Evolutionary conservation across 495 filamentous ascomycete species (phyloP), one percentile per base, ranked within the genome.

Genomic region (Talaromyces ruber): DNA sequence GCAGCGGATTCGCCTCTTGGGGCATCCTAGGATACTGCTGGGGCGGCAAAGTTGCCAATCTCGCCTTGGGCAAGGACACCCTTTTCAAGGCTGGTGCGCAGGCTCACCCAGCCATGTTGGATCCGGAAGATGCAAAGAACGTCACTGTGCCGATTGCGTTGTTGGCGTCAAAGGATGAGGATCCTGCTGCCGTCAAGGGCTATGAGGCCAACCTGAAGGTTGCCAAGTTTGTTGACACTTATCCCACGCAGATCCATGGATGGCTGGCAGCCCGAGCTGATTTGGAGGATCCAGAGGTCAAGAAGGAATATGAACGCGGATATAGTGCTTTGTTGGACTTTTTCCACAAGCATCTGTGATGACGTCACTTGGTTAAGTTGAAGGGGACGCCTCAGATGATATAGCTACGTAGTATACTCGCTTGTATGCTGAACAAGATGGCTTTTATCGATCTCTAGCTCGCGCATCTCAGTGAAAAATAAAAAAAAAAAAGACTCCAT

Each of bases 21-120:
- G 92, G 80, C n/a, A 79, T 91, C 62, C 71, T 97, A n/a, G 93
- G 93, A 14, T 92, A 82, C 83, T 98, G 93, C 82, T 98, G 93
- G 93, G 93, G 93, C 61, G 92, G 89, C 60, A 96, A 96, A 80
- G 84, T 89, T 57, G 76, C 82, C 16, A 80, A 82, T n/a, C 79
- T 90, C n/a, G 76, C 85, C 30, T 75, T 81, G 5, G 75, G 72
- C 3, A 70, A 80, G 22, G 76, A 81, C 29, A 85, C 82, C 66
- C 83, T 76, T 28, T 96, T 96, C 78, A 84, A 83, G 61, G 84
- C 84, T 1, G 89, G 76, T 1, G 87, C 84, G 11, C 83, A 89
- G 66, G 80, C 79, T 64, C 93, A 97, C 73, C 94, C 93, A 1
- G 93, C 92, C 25, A 92, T 95, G 89, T 83, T 96, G 14, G 89